Percentiles rank a stretch among this genome's conserved stretches.
Conservation (phyloP, 129 eudicot genomes). For the Flaveria robusta region DNA sequence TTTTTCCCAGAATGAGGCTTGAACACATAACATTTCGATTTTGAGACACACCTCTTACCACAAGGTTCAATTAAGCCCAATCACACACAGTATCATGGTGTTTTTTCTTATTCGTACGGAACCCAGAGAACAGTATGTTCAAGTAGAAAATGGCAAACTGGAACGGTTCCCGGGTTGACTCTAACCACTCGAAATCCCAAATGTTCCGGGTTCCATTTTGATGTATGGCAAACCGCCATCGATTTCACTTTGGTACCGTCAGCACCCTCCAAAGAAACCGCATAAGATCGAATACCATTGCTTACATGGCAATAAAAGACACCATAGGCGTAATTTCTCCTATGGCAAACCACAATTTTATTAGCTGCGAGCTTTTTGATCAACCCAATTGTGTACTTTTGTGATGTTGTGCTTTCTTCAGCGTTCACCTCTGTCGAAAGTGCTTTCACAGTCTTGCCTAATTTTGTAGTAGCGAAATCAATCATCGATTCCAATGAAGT, state of each 20-base stretch:
- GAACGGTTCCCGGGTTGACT: background rate
- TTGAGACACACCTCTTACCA: no score
- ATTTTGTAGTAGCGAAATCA: background rate
- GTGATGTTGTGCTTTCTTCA: background rate
- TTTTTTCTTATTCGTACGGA: background rate
- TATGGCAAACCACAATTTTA: background rate
- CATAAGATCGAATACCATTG: background rate
- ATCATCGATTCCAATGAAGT: slow-evolving; percentile 18
- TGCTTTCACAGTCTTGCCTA: slow-evolving; percentile 9
- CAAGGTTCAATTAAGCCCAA: no score
- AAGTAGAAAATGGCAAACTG: background rate
- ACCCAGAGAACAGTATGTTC: background rate
- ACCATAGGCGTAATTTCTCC: background rate
- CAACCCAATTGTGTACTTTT: background rate
- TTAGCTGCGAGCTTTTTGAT: background rate
- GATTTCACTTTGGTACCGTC: slow-evolving; percentile 11
- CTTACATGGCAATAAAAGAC: background rate
- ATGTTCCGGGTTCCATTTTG: background rate
- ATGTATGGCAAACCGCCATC: slow-evolving; percentile 5
- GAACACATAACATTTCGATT: no score
- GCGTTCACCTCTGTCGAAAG: background rate
- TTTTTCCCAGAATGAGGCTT: no score
- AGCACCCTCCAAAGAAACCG: background rate
- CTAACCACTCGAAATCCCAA: background rate
- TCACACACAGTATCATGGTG: no score